Conservation (phyloP, 768 basidiomycete species). For the Asterophora lycoperdoides region DNA sequence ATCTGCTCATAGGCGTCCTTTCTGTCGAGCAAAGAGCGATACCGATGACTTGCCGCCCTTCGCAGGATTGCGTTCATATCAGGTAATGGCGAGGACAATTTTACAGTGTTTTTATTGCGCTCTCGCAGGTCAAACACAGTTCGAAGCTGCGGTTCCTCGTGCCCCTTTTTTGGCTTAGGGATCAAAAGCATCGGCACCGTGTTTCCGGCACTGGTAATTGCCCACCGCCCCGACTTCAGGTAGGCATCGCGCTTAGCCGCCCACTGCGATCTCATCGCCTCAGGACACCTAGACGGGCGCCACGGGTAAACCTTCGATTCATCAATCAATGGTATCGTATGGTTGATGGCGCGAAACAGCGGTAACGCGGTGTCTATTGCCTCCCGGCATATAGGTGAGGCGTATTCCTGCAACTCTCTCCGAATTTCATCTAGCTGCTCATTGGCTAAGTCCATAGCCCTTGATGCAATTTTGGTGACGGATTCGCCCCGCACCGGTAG, state of each 20-base stretch:
- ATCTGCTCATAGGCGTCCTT: conserved; percentile 37
- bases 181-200: conserved; percentile 33
- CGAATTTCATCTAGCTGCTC: conserved; percentile 13
- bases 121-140: conserved; percentile 30
- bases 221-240: conserved; percentile 25
- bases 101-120: conserved; percentile 32
- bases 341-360: conserved; percentile 35
- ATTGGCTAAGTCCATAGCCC: conserved; percentile 4
- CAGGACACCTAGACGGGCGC: conserved; percentile 34
- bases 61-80: conserved; percentile 23
- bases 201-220: conserved; percentile 28
- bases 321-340: conserved; percentile 34
- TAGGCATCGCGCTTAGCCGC: conserved; percentile 26
- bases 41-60: conserved; percentile 18
- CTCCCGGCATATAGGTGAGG: conserved; percentile 22
- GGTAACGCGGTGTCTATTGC: conserved; percentile 30
- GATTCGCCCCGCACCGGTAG: conserved; percentile 18
- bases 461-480: conserved; percentile 6
- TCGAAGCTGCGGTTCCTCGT: conserved; percentile 18
- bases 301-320: conserved; percentile 23
- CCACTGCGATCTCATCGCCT: conserved; percentile 29
- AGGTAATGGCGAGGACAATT: conserved; percentile 27
- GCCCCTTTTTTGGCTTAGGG: conserved; percentile 15
- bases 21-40: conserved; percentile 30
- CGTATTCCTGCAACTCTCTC: conserved; percentile 17